Percentiles rank a stretch among this genome's conserved stretches.
Conservation (phyloP, 345 rosid species). For the Camelina laxa region DNA sequence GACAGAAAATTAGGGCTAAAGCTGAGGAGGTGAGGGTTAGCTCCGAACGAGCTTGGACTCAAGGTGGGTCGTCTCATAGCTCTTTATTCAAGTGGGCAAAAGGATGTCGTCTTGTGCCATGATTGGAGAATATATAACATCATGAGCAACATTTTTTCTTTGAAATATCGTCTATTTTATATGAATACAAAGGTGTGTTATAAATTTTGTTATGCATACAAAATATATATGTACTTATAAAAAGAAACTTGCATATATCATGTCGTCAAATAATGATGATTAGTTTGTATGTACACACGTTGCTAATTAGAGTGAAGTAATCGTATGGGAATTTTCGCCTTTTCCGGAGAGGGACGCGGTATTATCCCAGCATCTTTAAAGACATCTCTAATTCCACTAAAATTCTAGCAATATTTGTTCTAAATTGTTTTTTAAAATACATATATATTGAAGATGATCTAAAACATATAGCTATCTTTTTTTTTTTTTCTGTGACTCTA, state of each 20-base stretch:
- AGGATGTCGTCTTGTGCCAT: conserved; percentile 22
- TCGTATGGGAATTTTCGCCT: not conserved
- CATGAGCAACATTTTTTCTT: not conserved
- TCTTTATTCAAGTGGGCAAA: conserved; percentile 46
- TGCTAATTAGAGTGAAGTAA: too few relatives aligned
- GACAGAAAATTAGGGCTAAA: conserved; percentile 39
- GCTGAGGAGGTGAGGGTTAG: conserved; percentile 44
- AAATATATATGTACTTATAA: not conserved
- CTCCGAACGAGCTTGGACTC: conserved; percentile 44
- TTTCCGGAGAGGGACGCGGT: too few relatives aligned
- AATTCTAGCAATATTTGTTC: too few relatives aligned
- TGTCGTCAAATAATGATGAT: too few relatives aligned
- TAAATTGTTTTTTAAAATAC: too few relatives aligned
- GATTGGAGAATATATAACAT: not conserved
- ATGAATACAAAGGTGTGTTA: not conserved
- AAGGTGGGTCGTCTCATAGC: conserved; percentile 52
- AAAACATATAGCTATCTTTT: too few relatives aligned
- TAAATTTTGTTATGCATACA: not conserved
- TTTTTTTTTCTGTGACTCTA: too few relatives aligned
- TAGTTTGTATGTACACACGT: too few relatives aligned
- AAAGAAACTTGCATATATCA: too few relatives aligned
- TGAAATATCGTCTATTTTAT: not conserved
- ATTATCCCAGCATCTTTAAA: too few relatives aligned
- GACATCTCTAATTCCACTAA: too few relatives aligned
- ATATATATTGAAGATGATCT: too few relatives aligned